These are phyloP conservation scores for Colletotrichum karsti DNA, from an alignment of 2,329 filamentous ascomycete genomes.

Conservation along the genomic window DNA sequence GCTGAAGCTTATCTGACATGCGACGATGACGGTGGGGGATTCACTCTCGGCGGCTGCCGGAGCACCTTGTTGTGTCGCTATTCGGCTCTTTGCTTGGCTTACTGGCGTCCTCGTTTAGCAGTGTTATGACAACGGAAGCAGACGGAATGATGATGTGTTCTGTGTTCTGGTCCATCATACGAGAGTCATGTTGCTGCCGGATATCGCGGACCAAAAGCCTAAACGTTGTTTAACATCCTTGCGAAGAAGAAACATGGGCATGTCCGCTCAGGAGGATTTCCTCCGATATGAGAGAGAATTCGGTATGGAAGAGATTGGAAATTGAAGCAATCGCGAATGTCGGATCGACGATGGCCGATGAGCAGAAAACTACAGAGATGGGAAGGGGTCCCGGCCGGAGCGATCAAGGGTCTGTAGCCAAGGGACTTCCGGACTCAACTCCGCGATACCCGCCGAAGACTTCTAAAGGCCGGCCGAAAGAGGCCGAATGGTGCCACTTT, in stretches of 20 bases:
- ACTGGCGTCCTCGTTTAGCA: neutral
- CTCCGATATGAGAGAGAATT: no score
- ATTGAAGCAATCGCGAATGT: slow-evolving; percentile 13
- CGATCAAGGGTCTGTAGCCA: neutral
- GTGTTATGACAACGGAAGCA: neutral
- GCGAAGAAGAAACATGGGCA: neutral
- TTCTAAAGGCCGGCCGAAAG: neutral
- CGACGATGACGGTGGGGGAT: neutral
- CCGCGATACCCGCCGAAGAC: neutral
- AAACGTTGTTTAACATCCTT: neutral
- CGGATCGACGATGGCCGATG: neutral
- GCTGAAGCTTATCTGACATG: neutral
- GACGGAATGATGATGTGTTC: neutral
- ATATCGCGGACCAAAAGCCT: slow-evolving; percentile 1
- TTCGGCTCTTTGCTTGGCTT: neutral
- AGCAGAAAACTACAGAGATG: neutral
- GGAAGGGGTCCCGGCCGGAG: neutral
- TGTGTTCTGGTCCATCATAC: neutral
- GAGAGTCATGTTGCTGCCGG: neutral
- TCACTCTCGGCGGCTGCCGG: neutral
- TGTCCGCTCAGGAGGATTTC: neutral
- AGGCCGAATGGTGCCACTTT: neutral
- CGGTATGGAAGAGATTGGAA: neutral
- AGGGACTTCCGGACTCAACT: neutral
- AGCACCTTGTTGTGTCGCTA: neutral